A percentile compares a stretch with the other conserved stretches of the same genome.
phyloP scores from a whole-genome alignment of 2,329 filamentous ascomycete genomes.

The Diplodia corticola region DNA sequence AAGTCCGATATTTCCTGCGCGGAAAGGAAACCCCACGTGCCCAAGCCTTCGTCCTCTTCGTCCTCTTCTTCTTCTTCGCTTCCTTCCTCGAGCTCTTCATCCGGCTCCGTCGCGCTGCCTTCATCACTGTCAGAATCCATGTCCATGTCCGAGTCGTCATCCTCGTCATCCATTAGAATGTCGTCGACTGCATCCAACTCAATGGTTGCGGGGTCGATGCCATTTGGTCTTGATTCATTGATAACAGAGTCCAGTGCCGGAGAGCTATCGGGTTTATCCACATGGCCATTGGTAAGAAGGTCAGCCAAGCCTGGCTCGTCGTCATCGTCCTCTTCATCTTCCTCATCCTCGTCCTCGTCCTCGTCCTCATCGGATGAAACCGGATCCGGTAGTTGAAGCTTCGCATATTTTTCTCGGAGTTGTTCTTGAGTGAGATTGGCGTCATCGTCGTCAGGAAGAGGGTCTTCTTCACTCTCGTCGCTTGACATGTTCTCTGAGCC shows the following conservation, averaged over 20 bases:
- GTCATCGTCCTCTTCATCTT: slow-evolving; percentile 34
- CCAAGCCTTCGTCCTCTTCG: slow-evolving; percentile 28
- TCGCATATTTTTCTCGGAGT: slow-evolving; percentile 66
- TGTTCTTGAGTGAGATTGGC: slow-evolving; percentile 70
- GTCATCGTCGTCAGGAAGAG: slow-evolving; percentile 51
- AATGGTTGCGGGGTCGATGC: slow-evolving; percentile 39
- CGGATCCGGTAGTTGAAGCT: slow-evolving; percentile 50
- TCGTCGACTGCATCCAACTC: slow-evolving; percentile 45
- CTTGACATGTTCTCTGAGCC: slow-evolving; percentile 17
- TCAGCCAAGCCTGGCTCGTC: slow-evolving; percentile 23
- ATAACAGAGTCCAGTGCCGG: not conserved
- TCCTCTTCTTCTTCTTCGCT: slow-evolving; percentile 47
- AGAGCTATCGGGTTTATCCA: not conserved
- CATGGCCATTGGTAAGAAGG: slow-evolving; percentile 18
- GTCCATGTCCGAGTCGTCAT: slow-evolving; percentile 16
- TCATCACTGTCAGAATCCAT: slow-evolving; percentile 25
- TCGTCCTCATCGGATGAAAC: slow-evolving; percentile 35
- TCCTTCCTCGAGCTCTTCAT: slow-evolving; percentile 41
- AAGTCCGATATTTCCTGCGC: slow-evolving; percentile 17
- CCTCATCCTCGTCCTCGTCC: slow-evolving; percentile 33
- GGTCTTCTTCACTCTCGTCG: slow-evolving; percentile 45
- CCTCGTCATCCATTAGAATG: slow-evolving; percentile 36
- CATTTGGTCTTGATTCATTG: slow-evolving; percentile 24
- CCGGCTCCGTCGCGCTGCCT: slow-evolving; percentile 23
- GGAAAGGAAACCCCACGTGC: slow-evolving; percentile 19